A percentile compares a stretch with the other conserved stretches of the same genome.
phyloP scores from a whole-genome alignment of 2,329 filamentous ascomycete species.

The Aschersonia sp. region DNA sequence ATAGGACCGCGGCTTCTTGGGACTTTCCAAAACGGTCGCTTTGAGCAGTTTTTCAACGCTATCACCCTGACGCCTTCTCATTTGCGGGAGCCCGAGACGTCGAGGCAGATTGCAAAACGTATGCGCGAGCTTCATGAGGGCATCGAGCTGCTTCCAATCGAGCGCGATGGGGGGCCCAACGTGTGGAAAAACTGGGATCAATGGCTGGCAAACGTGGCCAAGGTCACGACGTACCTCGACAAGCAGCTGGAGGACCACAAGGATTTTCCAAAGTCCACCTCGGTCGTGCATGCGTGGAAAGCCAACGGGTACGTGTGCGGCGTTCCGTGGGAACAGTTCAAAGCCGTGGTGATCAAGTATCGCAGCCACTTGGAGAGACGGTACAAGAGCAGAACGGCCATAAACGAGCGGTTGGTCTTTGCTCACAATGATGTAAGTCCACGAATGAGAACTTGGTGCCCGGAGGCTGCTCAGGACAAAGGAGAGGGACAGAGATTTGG shows the following conservation, averaged over 20 bases:
- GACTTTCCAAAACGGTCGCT: conserved; percentile 87
- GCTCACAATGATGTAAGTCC: conserved; percentile 85
- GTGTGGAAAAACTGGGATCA: conserved; percentile 93
- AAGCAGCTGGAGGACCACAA: conserved; percentile 37
- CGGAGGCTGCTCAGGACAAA: no score
- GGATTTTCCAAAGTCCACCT: conserved; percentile 9
- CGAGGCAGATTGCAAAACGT: conserved; percentile 86
- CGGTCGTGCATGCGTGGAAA: conserved; percentile 42
- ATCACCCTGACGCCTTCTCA: conserved; percentile 63
- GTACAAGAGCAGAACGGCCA: conserved; percentile 51
- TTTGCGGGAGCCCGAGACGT: conserved; percentile 68
- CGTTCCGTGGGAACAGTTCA: conserved; percentile 68
- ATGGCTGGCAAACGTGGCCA: conserved; percentile 58
- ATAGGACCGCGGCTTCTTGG: conserved; percentile 86
- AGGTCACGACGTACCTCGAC: conserved; percentile 42
- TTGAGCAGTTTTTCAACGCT: conserved; percentile 88
- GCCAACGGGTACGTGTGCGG: conserved; percentile 66
- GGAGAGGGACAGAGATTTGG: no score
- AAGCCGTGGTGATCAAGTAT: conserved; percentile 61
- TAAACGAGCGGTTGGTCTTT: conserved; percentile 72
- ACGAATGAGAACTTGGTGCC: not conserved
- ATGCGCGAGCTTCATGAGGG: conserved; percentile 95
- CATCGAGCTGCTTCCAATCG: conserved; percentile 67
- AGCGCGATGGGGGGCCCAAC: conserved; percentile 64
- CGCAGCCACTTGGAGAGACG: conserved; percentile 55